These are phyloP conservation scores for Penicillium vulpinum DNA, from an alignment of 2,329 filamentous ascomycete genomes.

Conservation along the genomic window DNA sequence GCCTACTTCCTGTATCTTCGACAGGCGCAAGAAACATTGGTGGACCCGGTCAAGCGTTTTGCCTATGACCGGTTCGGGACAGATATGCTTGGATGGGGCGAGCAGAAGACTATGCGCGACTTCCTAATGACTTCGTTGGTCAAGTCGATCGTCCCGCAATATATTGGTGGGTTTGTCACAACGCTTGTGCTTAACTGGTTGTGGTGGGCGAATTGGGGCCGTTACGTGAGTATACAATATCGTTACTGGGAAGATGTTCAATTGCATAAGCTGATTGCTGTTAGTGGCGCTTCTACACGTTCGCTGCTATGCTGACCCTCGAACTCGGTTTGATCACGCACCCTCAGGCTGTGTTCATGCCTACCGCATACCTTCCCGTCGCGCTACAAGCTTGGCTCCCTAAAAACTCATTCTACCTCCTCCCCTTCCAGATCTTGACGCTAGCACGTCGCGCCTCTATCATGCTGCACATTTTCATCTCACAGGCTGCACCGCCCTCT, in stretches of 20 bases:
- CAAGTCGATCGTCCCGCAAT: constrained; percentile 38
- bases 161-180: constrained; percentile 39
- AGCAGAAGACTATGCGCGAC: constrained; percentile 63
- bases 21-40: constrained; percentile 76
- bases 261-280: constrained; percentile 15
- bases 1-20: constrained; percentile 78
- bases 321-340: constrained; percentile 60
- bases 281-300: constrained; percentile 54
- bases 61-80: constrained; percentile 89
- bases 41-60: constrained; percentile 74
- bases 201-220: constrained; percentile 45
- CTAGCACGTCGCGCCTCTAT: constrained; percentile 75
- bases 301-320: constrained; percentile 56
- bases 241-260: constrained; percentile 3
- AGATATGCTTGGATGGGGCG: constrained; percentile 62
- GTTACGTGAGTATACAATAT: constrained; percentile 43
- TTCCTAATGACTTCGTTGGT: constrained; percentile 68
- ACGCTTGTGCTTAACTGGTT: constrained; percentile 42
- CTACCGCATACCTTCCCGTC: constrained; percentile 32
- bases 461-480: constrained; percentile 78
- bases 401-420: constrained; percentile 49
- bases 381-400: constrained; percentile 35
- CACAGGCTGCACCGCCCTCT: constrained; percentile 73
- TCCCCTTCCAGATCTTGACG: constrained; percentile 81
- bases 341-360: constrained; percentile 44